Evolutionary conservation across 805 yeast species (phyloP).

Genomic region (Myxozyma sirexii): DNA sequence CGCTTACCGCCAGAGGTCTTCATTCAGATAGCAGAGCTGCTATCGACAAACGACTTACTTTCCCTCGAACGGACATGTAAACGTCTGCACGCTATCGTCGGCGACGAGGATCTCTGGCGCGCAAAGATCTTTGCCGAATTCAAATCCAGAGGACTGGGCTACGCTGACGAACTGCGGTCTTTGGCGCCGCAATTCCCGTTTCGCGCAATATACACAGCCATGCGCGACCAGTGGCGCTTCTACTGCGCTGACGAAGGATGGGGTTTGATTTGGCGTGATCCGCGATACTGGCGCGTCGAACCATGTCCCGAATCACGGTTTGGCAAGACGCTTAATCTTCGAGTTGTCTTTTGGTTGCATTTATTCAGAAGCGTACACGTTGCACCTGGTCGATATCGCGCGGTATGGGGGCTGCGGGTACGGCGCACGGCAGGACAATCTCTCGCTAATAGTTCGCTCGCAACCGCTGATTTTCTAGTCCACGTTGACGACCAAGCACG

Average conservation of each 20-base stretch:
- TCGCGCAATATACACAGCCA: slow-evolving; percentile 10
- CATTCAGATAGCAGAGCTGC: slow-evolving; percentile 10
- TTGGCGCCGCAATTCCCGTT: not conserved
- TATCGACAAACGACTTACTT: slow-evolving; percentile 14
- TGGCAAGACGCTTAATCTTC: slow-evolving; percentile 18
- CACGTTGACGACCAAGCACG: slow-evolving; percentile 14
- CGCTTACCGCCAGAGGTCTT: slow-evolving; percentile 25
- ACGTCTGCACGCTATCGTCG: slow-evolving; percentile 5
- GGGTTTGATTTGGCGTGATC: slow-evolving; percentile 32
- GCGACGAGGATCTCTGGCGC: slow-evolving; percentile 25
- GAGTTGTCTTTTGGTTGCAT: slow-evolving; percentile 27
- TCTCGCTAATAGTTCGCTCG: not conserved
- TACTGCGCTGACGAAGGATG: slow-evolving; percentile 30
- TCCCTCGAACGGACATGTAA: slow-evolving; percentile 10
- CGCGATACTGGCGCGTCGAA: slow-evolving; percentile 15
- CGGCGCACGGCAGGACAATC: not conserved
- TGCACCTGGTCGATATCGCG: slow-evolving; percentile 26
- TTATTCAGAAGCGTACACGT: slow-evolving; percentile 22
- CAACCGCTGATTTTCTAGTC: slow-evolving; percentile 15
- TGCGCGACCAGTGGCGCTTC: slow-evolving; percentile 5
- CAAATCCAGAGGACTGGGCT: slow-evolving; percentile 9
- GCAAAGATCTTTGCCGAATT: slow-evolving; percentile 18
- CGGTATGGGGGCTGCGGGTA: slow-evolving; percentile 25
- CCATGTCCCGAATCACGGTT: slow-evolving; percentile 8
- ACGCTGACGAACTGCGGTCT: slow-evolving; percentile 2